Evolutionary conservation across 345 rosid species (phyloP).

Genomic region (Corchorus olitorius): DNA sequence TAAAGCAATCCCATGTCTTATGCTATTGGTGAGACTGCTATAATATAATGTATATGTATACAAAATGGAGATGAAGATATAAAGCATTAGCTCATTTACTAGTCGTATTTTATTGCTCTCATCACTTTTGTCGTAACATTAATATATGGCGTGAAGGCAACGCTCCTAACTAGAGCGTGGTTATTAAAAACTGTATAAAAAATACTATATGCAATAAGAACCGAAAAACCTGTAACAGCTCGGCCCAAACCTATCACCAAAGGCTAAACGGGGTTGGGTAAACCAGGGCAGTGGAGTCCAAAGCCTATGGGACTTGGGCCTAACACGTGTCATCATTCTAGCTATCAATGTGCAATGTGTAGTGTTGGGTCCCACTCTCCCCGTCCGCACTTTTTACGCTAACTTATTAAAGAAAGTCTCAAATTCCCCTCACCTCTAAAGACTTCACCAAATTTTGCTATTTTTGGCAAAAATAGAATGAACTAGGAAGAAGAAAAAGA

Average conservation of each 20-base stretch:
- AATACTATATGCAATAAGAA: not conserved
- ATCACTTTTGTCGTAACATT: too few relatives aligned
- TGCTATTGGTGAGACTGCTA: too few relatives aligned
- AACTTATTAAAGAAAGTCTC: not conserved
- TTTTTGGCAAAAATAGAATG: constrained; percentile 6
- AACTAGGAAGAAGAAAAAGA: not conserved
- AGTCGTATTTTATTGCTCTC: too few relatives aligned
- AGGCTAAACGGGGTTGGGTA: not conserved
- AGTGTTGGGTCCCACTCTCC: not conserved
- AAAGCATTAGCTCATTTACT: too few relatives aligned
- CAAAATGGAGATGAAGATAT: too few relatives aligned
- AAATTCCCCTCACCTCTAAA: not conserved
- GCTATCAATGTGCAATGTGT: not conserved
- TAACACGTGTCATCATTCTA: constrained; percentile 20
- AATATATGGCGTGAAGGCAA: not conserved
- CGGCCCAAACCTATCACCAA: constrained; percentile 3
- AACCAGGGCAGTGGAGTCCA: not conserved
- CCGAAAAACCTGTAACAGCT: not conserved
- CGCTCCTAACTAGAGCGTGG: not conserved
- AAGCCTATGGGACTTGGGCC: not conserved
- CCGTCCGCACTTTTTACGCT: constrained; percentile 7
- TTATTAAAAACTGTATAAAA: not conserved
- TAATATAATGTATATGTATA: too few relatives aligned
- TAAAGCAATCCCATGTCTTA: too few relatives aligned
- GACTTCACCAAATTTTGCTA: not conserved